A percentile compares a stretch with the other conserved stretches of the same genome.
phyloP scores from a whole-genome alignment of 1,284 basidiomycete genomes.

The Xerocomus minutiporus region DNA sequence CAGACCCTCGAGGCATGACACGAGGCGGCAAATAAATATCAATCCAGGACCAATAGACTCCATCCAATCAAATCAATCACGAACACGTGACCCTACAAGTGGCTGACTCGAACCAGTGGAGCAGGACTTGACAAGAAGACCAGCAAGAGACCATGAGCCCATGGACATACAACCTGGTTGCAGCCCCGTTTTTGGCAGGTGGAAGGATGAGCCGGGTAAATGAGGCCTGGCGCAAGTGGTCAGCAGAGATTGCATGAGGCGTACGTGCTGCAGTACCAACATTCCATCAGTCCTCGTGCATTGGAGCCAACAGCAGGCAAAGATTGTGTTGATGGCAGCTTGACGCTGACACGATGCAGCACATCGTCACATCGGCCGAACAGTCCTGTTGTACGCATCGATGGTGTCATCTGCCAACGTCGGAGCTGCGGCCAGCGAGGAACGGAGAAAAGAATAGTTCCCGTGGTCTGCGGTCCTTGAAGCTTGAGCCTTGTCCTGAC shows the following conservation, averaged over 20 bases:
- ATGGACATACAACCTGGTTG: background rate
- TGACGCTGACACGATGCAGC: background rate
- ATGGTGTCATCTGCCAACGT: background rate
- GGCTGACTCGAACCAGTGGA: background rate
- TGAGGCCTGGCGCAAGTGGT: constrained; percentile 1
- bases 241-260: constrained; percentile 7
- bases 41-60: constrained; percentile 10
- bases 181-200: no score
- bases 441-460: background rate
- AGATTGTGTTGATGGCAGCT: background rate
- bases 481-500: background rate
- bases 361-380: background rate
- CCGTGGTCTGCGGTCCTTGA: background rate
- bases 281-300: constrained; percentile 4
- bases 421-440: background rate
- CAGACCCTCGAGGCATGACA: constrained; percentile 24
- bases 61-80: constrained; percentile 17
- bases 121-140: background rate
- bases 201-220: background rate
- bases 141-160: no score
- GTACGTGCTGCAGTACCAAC: background rate
- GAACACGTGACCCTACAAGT: constrained; percentile 21
- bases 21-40: constrained; percentile 22
- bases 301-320: background rate
- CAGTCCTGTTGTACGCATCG: background rate